phyloP scores from a whole-genome alignment of 1,284 basidiomycete genomes.

The Ganoderma sinense region DNA sequence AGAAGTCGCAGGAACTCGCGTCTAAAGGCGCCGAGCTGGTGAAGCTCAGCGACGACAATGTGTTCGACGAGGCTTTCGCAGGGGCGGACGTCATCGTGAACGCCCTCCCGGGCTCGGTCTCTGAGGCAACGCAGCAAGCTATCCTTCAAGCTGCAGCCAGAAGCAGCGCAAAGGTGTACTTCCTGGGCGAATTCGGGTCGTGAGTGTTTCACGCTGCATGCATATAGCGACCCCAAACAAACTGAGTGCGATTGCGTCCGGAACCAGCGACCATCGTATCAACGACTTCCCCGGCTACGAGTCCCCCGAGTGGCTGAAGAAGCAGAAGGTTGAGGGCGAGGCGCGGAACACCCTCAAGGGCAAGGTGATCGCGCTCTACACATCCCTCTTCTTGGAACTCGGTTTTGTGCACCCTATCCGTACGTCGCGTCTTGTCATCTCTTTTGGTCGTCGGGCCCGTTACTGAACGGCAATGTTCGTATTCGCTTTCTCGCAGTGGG shows the following conservation, averaged over 20 bases:
- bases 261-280: conserved; percentile 36
- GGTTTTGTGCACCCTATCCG: not conserved
- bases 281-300: conserved; percentile 40
- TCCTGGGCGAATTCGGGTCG: conserved; percentile 42
- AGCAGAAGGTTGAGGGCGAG: conserved; percentile 31
- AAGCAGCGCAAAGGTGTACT: conserved; percentile 38
- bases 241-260: not conserved
- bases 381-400: conserved; percentile 37
- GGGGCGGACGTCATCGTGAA: conserved; percentile 39
- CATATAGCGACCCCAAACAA: not conserved
- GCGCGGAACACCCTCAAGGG: conserved; percentile 31
- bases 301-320: conserved; percentile 34
- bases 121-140: conserved; percentile 26
- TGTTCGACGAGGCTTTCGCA: conserved; percentile 29
- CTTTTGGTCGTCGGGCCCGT: not conserved
- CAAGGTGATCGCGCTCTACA: conserved; percentile 39
- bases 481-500: conserved; percentile 31
- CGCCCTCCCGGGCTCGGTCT: conserved; percentile 19
- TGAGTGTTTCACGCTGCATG: conserved; percentile 21
- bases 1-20: conserved; percentile 31
- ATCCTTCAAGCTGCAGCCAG: conserved; percentile 34
- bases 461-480: not conserved
- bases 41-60: conserved; percentile 17
- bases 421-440: not conserved
- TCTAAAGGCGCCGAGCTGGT: conserved; percentile 35